These are phyloP conservation scores for Vaccinium macrocarpon DNA, from an alignment of 148 eudicot species.

Conservation along the genomic window DNA sequence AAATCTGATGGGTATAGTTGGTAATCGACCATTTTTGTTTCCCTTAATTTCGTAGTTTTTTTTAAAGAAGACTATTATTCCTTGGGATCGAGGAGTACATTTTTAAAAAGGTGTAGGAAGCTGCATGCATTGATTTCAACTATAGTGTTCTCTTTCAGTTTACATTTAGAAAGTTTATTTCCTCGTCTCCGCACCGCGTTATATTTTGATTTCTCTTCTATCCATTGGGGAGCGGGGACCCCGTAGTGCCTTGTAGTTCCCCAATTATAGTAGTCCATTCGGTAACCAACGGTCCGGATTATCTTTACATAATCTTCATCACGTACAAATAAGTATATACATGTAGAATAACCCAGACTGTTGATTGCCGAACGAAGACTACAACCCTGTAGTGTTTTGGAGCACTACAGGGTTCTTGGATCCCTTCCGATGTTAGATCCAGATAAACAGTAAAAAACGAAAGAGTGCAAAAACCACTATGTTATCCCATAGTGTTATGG, in stretches of 20 bases:
- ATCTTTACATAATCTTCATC: too few species aligned
- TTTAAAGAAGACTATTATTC: slow-evolving; percentile 8
- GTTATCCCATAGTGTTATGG: not conserved
- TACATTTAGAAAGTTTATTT: slow-evolving; percentile 6
- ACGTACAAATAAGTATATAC: too few species aligned
- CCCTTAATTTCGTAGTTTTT: slow-evolving; percentile 10
- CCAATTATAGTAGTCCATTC: too few species aligned
- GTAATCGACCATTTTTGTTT: not conserved
- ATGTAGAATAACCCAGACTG: too few species aligned
- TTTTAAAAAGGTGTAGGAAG: slow-evolving; percentile 16
- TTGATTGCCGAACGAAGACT: too few species aligned
- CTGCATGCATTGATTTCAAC: slow-evolving; percentile 20
- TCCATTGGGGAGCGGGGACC: not conserved
- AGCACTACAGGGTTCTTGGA: too few species aligned
- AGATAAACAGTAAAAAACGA: too few species aligned
- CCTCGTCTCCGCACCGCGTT: not conserved
- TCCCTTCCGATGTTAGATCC: too few species aligned
- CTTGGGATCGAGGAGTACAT: slow-evolving; percentile 11
- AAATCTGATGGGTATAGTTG: not conserved
- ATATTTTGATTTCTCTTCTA: not conserved
- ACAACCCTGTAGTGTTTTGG: too few species aligned
- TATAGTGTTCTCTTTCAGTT: slow-evolving; percentile 12
- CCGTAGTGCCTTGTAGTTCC: too few species aligned
- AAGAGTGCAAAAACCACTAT: too few species aligned
- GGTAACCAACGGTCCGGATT: too few species aligned